These are phyloP conservation scores for Sclerotinia nivalis DNA, from an alignment of 2,329 filamentous ascomycete species.

Conservation along the genomic window DNA sequence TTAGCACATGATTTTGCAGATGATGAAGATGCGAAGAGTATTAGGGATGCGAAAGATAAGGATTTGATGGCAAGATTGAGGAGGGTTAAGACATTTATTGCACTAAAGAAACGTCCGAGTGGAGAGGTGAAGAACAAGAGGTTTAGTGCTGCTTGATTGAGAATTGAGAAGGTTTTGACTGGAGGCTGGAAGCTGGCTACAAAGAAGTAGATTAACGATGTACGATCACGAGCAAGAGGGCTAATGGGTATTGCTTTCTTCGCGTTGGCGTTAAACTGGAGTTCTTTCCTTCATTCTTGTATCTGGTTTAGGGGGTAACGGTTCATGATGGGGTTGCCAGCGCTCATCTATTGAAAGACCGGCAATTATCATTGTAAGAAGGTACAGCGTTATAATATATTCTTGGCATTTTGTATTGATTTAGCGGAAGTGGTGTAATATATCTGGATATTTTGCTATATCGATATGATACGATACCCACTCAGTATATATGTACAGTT, in stretches of 20 bases:
- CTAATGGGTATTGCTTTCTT: constrained; percentile 5
- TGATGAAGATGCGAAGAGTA: constrained; percentile 44
- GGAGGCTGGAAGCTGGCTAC: background rate
- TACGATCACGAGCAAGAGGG: constrained; percentile 8
- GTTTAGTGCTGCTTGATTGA: constrained; percentile 13
- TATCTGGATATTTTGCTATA: background rate
- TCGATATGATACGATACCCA: background rate
- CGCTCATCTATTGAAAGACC: background rate
- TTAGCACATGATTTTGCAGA: constrained; percentile 31
- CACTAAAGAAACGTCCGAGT: constrained; percentile 53
- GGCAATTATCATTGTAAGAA: background rate
- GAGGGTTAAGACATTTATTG: constrained; percentile 70
- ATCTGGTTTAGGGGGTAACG: background rate
- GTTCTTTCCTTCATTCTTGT: background rate
- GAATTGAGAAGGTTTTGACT: background rate
- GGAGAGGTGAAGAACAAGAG: constrained; percentile 18
- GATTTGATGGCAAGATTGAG: constrained; percentile 72
- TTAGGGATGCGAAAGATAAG: constrained; percentile 63
- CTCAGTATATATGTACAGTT: background rate
- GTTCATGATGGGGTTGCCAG: background rate
- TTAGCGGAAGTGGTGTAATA: background rate
- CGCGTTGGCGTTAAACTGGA: background rate
- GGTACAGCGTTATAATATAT: background rate
- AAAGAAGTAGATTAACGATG: background rate
- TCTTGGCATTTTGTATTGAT: background rate